Evolutionary conservation across 208 protist genomes (phyloP).

Genomic region (Trypanosoma cruzi): DNA sequence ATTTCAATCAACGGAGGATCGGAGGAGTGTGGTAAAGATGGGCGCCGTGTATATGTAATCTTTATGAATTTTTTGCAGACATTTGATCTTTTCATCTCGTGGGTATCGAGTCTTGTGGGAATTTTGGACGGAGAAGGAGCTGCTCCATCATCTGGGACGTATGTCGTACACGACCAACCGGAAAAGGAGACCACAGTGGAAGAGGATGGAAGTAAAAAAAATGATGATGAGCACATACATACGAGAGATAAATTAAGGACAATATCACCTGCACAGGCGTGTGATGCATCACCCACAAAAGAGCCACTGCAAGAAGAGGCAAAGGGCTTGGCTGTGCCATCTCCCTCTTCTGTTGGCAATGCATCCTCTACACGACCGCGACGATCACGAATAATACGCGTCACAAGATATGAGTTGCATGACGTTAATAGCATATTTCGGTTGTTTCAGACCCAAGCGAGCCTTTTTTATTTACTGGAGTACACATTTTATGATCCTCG

Average conservation of each 20-base stretch:
- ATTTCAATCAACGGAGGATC: neutral
- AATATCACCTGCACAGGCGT: neutral
- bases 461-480: slow-evolving; percentile 62
- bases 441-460: slow-evolving; percentile 45
- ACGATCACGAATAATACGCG: slow-evolving; percentile 50
- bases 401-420: slow-evolving; percentile 71
- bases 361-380: neutral
- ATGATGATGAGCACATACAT: neutral
- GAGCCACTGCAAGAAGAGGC: neutral
- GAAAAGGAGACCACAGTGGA: slow-evolving; percentile 9
- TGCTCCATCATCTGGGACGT: slow-evolving; percentile 61
- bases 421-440: slow-evolving; percentile 70
- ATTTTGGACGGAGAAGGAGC: slow-evolving; percentile 53
- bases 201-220: neutral
- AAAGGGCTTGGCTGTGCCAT: neutral
- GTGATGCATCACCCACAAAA: neutral
- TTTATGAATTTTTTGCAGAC: slow-evolving; percentile 70
- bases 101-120: slow-evolving; percentile 43
- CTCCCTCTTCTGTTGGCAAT: neutral
- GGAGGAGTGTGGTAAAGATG: neutral
- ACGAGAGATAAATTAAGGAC: neutral
- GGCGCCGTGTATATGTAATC: neutral
- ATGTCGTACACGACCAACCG: slow-evolving; percentile 20
- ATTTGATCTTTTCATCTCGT: slow-evolving; percentile 46
- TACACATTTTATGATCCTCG: slow-evolving; percentile 71